Evolutionary conservation across 768 basidiomycete species (phyloP).

Genomic region (Nidula microcarpa): DNA sequence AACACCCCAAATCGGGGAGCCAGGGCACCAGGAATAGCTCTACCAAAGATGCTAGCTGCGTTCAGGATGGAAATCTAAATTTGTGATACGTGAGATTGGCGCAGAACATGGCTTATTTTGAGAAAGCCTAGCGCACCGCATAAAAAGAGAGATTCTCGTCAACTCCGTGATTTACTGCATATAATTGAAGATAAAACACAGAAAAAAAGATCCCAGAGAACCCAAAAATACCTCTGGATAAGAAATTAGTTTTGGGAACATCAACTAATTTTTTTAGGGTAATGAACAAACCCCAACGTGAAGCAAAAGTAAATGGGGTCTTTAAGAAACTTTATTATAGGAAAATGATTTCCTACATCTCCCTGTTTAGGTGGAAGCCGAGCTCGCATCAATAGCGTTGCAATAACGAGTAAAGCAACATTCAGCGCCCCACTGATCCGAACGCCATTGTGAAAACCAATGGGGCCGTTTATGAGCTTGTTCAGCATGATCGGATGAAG

Average conservation of each 20-base stretch:
- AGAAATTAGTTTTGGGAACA: not conserved
- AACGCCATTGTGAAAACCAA: constrained; percentile 38
- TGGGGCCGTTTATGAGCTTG: constrained; percentile 27
- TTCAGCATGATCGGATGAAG: constrained; percentile 62
- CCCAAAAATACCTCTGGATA: constrained; percentile 18
- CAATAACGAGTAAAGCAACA: constrained; percentile 24
- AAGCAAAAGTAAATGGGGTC: constrained; percentile 10
- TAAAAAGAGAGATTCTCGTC: constrained; percentile 44
- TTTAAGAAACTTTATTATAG: constrained; percentile 20
- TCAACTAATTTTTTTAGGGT: no score
- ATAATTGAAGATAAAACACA: constrained; percentile 49
- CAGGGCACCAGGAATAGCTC: constrained; percentile 41
- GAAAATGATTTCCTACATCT: constrained; percentile 14
- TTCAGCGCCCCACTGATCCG: constrained; percentile 35
- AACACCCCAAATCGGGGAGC: constrained; percentile 39
- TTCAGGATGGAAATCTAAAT: constrained; percentile 50
- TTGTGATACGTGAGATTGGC: not conserved
- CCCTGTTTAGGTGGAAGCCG: constrained; percentile 26
- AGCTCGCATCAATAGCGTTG: constrained; percentile 27
- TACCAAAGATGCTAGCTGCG: constrained; percentile 47
- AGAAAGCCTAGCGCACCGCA: constrained; percentile 23
- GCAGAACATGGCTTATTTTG: no score
- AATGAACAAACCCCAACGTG: no score
- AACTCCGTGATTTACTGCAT: constrained; percentile 40
- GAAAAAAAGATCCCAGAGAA: constrained; percentile 39